Evolutionary conservation across 2,329 filamentous ascomycete species (phyloP), one percentile per base, ranked within the genome.

Genomic region (Aspergillus tanneri): DNA sequence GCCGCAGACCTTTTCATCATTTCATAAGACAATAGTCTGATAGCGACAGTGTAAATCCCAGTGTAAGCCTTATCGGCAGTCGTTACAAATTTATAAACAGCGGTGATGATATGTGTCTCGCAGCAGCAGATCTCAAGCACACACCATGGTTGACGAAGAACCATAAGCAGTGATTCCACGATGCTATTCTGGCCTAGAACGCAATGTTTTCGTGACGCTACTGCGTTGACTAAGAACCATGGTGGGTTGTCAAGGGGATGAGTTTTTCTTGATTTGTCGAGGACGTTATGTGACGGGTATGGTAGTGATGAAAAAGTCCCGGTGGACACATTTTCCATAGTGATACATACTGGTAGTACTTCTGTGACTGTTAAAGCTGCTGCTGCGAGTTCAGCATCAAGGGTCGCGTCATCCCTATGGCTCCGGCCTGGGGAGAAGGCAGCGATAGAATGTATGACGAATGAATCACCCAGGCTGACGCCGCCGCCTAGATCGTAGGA

Each of bases 101-200:
- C 39, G 1, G 35, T 40, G 12, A 58, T 36, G 1, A 48, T 54
- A 23, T 44, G 5, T 5, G 43, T 40, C 12, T 53, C 47, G 30
- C 49, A 38, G 41, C 55, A 58, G 25, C 55, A 57, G 3, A 56
- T 32, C 42, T 58, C 55, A 3, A 58, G 49, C 5, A 58, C 49
- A 43, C 55, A 58, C 55, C 55, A 58, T 3, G 55, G 55, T 10
- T 51, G 55, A 25, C 54, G 55, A n/a, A 56, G 38, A 21, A 58
- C 32, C 11, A 54, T 36, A 8, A 58, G 47, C 9, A 58, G 32
- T 5, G 55, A 49, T 32, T 54, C 39, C 18, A 53, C 43, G 5
- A 37, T 18, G 25, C 44, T 47, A 14, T 27, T 22, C 1, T 37
- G 42, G 3, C 55, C 55, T 5, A 58, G 22, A 14, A 58, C 47